Conservation (phyloP, 306 rosid species). For the Comarum palustre region DNA sequence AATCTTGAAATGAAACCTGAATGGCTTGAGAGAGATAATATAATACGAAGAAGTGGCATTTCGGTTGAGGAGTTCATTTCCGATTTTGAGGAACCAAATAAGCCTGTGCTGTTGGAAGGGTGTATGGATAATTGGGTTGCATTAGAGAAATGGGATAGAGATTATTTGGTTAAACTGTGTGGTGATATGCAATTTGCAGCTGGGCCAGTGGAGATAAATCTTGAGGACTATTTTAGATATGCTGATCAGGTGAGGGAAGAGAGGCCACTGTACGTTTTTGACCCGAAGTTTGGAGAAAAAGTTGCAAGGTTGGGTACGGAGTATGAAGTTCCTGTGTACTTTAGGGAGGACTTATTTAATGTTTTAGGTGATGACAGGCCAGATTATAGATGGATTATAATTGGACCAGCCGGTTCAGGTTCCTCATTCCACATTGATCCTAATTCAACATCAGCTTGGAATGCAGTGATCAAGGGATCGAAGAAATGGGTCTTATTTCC, state of each 20-base stretch:
- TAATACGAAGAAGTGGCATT: constrained; percentile 61
- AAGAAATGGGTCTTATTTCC: constrained; percentile 96
- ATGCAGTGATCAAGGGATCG: constrained; percentile 86
- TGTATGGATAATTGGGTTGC: constrained; percentile 87
- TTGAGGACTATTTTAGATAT: constrained; percentile 67
- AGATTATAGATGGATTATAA: constrained; percentile 80
- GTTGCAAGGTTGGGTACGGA: constrained; percentile 68
- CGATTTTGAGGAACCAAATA: constrained; percentile 69
- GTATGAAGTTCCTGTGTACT: constrained; percentile 67
- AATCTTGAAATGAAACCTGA: constrained; percentile 88
- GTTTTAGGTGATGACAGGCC: constrained; percentile 79
- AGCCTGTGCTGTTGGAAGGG: constrained; percentile 80
- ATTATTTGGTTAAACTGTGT: constrained; percentile 61
- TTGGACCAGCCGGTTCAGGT: constrained; percentile 87
- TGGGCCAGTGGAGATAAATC: constrained; percentile 82
- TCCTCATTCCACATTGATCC: constrained; percentile 96
- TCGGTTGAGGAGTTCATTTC: constrained; percentile 74
- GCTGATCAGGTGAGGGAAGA: constrained; percentile 77
- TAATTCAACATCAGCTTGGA: constrained; percentile 96
- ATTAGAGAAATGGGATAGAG: constrained; percentile 71
- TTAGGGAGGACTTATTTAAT: constrained; percentile 76
- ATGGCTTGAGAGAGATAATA: constrained; percentile 84
- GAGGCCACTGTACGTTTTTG: constrained; percentile 81
- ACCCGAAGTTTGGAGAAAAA: constrained; percentile 80
- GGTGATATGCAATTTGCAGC: constrained; percentile 66